Percentiles rank a stretch among this genome's conserved stretches.
Evolutionary conservation across 2,329 filamentous ascomycete species (phyloP).

Genomic region (Xylariaceae sp.): DNA sequence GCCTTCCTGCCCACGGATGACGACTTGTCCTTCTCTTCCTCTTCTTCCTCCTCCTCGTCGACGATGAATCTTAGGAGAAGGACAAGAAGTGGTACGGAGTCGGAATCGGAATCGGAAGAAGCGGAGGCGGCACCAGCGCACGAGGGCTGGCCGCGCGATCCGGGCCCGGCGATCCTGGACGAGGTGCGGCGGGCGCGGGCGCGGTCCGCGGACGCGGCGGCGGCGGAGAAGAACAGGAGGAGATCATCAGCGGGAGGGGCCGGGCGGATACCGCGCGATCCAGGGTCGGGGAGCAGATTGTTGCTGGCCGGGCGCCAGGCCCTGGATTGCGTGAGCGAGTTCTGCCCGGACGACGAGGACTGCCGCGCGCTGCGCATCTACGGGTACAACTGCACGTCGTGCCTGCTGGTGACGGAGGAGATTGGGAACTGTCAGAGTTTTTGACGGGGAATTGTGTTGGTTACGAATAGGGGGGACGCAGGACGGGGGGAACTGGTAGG

Average conservation of each 20-base stretch:
- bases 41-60: too few species aligned
- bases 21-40: too few species aligned
- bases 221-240: too few species aligned
- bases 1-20: slow-evolving; percentile 7
- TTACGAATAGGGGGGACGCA: too few species aligned
- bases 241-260: too few species aligned
- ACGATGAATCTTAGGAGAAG: too few species aligned
- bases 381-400: slow-evolving; percentile 9
- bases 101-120: too few species aligned
- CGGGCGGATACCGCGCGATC: too few species aligned
- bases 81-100: too few species aligned
- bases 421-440: slow-evolving; percentile 6
- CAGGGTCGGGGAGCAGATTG: too few species aligned
- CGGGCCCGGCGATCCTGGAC: slow-evolving; percentile 9
- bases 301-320: slow-evolving; percentile 10
- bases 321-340: slow-evolving; percentile 13
- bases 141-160: slow-evolving; percentile 6
- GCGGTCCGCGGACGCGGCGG: slow-evolving; percentile 4
- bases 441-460: background rate
- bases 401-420: slow-evolving; percentile 1
- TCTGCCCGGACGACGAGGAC: slow-evolving; percentile 13
- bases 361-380: slow-evolving; percentile 10
- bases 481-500: too few species aligned
- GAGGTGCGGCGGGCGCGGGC: slow-evolving; percentile 10
- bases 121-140: too few species aligned